Percentiles rank a stretch among this genome's conserved stretches.
phyloP scores from a whole-genome alignment of 306 rosid genomes.

The peach (Prunus persica) region Prunus_persica_NCBIv2 NC_034010.1:28458501-28459000 shows the following conservation, averaged over 20 bases:
- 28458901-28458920: constrained; percentile 38
- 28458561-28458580: background rate
- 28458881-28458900: constrained; percentile 82
- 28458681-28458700: background rate
- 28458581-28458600: background rate
- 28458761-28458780: background rate
- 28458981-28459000: constrained; percentile 39
- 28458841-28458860: constrained; percentile 80
- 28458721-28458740: too few species aligned
- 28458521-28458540: background rate
- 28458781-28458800: background rate
- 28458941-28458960: constrained; percentile 63
- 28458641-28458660: background rate
- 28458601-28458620: background rate
- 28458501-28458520: too few species aligned
- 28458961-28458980: constrained; percentile 51
- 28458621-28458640: background rate
- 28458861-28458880: constrained; percentile 89
- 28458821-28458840: constrained; percentile 45
- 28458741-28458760: background rate
- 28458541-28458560: background rate
- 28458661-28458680: background rate
- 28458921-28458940: constrained; percentile 33
- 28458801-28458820: constrained; percentile 7
- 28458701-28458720: too few species aligned